These are phyloP conservation scores for Madurella fahalii DNA, from an alignment of 2,329 filamentous ascomycete genomes.

Conservation along the genomic window DNA sequence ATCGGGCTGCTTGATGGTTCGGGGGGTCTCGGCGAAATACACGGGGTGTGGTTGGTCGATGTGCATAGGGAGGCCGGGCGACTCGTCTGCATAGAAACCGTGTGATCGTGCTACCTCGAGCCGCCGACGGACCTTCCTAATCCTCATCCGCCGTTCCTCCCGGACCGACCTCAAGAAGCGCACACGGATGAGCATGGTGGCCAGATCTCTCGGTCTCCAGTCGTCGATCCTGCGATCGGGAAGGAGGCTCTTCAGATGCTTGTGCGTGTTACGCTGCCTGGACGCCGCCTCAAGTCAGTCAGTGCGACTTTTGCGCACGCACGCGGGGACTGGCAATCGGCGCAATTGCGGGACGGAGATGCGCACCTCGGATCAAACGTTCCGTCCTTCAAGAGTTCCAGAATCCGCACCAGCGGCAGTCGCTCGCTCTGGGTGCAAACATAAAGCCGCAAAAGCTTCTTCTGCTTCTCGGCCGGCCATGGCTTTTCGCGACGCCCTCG, in stretches of 20 bases:
- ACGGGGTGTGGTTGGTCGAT: conserved; percentile 7
- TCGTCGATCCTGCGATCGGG: conserved; percentile 28
- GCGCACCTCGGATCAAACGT: conserved; percentile 27
- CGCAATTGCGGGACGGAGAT: neutral
- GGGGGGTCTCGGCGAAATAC: conserved; percentile 10
- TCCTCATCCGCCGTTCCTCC: conserved; percentile 24
- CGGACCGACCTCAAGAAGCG: conserved; percentile 25
- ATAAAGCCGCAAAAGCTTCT: conserved; percentile 26
- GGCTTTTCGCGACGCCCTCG: conserved; percentile 27
- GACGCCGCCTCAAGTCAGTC: conserved; percentile 7
- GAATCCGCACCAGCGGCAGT: conserved; percentile 25
- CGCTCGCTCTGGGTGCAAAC: conserved; percentile 28
- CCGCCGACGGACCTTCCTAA: conserved; percentile 14
- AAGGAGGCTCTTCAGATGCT: conserved; percentile 26
- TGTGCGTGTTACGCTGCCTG: conserved; percentile 29
- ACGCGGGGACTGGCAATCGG: neutral
- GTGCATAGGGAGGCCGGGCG: conserved; percentile 1
- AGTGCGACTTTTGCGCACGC: conserved; percentile 3
- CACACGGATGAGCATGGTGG: conserved; percentile 25
- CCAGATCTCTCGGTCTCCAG: conserved; percentile 26
- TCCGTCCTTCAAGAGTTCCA: conserved; percentile 26
- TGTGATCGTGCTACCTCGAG: conserved; percentile 13
- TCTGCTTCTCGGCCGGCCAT: conserved; percentile 27
- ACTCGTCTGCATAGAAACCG: neutral
- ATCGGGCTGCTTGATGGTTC: conserved; percentile 17